phyloP scores from a whole-genome alignment of 129 eudicot genomes.

The Centaurea solstitialis region DNA sequence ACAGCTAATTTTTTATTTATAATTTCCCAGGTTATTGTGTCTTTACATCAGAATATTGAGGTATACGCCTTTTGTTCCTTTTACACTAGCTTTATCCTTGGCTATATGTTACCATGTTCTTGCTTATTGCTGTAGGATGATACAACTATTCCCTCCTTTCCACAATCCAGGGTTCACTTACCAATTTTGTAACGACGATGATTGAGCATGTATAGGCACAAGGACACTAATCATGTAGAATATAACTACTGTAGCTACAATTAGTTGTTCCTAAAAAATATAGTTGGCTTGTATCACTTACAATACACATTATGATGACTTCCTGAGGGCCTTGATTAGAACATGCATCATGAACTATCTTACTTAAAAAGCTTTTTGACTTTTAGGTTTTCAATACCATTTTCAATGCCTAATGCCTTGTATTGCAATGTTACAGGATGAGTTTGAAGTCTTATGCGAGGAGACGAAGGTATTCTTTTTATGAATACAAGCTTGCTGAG shows the following conservation, averaged over 20 bases:
- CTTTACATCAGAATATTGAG: constrained; percentile 63
- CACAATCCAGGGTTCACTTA: background rate
- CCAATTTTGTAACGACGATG: background rate
- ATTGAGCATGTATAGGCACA: background rate
- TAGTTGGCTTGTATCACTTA: background rate
- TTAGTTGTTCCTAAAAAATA: background rate
- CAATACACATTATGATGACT: background rate
- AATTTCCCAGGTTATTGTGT: constrained; percentile 52
- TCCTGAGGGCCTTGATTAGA: background rate
- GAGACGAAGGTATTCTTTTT: constrained; percentile 48
- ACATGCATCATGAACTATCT: background rate
- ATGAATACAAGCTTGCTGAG: background rate
- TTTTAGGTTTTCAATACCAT: background rate
- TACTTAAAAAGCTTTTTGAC: background rate
- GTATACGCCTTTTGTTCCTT: constrained; percentile 29
- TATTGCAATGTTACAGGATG: constrained; percentile 46
- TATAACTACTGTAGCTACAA: background rate
- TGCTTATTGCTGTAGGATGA: background rate
- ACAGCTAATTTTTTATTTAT: constrained; percentile 1
- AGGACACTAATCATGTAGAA: background rate
- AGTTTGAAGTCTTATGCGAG: constrained; percentile 47
- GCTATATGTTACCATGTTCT: constrained; percentile 1
- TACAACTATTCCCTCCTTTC: background rate
- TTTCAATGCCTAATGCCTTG: constrained; percentile 15
- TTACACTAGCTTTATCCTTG: background rate